phyloP scores from a whole-genome alignment of 495 filamentous ascomycete genomes.

The Penicillium subrubescens region DNA sequence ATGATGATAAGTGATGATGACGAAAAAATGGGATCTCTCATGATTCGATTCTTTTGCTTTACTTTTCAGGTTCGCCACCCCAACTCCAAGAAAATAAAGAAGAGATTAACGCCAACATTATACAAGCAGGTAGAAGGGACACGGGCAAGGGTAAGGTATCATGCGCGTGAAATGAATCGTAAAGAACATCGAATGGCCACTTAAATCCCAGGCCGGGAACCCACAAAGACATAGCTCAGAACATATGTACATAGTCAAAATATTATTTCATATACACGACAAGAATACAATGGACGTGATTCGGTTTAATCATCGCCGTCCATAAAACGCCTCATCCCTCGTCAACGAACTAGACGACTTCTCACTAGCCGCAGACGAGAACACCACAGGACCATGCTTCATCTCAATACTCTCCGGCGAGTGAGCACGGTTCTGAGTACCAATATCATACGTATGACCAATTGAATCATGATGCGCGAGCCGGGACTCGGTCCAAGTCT shows the following conservation, averaged over 20 bases:
- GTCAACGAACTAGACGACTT: slow-evolving; percentile 16
- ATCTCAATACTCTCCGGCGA: slow-evolving; percentile 24
- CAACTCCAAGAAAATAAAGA: background rate
- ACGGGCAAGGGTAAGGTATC: background rate
- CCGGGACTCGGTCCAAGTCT: slow-evolving; percentile 33
- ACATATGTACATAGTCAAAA: background rate
- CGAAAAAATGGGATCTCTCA: background rate
- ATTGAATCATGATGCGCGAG: slow-evolving; percentile 17
- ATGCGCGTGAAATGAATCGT: background rate
- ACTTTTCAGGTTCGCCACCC: background rate
- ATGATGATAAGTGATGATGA: background rate
- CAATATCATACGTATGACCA: slow-evolving; percentile 15
- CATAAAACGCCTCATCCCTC: slow-evolving; percentile 1
- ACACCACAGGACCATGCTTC: slow-evolving; percentile 18
- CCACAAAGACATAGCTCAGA: background rate
- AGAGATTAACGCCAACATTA: background rate
- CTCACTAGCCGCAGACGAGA: slow-evolving; percentile 26
- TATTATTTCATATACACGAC: background rate
- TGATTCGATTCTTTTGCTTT: background rate
- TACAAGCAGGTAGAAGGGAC: background rate
- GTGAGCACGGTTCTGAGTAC: slow-evolving; percentile 17
- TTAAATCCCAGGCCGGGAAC: background rate
- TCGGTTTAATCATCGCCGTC: background rate
- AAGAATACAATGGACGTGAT: background rate
- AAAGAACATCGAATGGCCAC: background rate